These are phyloP conservation scores for Erythrophleum fordii DNA, from an alignment of 306 rosid species.

Conservation along the genomic window DNA sequence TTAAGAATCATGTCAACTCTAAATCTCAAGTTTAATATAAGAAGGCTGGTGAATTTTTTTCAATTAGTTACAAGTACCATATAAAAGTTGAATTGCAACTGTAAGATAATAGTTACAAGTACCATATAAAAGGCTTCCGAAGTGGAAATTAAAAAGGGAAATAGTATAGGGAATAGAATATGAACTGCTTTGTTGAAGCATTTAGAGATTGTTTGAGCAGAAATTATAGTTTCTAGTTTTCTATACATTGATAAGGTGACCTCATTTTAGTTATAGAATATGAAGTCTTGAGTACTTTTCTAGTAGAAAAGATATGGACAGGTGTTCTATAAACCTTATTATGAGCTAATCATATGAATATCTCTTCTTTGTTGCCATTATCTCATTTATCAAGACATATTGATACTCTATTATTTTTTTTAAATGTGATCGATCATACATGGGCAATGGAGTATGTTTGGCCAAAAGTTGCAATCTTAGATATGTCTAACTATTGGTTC, in stretches of 20 bases:
- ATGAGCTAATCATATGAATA: neutral
- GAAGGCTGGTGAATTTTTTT: too few species aligned
- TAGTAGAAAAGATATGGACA: neutral
- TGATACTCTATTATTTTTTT: neutral
- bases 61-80: too few species aligned
- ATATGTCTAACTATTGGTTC: constrained; percentile 36
- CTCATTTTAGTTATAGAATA: constrained; percentile 15
- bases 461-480: constrained; percentile 13
- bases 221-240: constrained; percentile 19
- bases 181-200: neutral
- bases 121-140: constrained; percentile 3
- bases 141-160: constrained; percentile 1
- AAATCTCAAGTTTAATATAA: too few species aligned
- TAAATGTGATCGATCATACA: neutral
- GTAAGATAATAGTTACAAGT: neutral
- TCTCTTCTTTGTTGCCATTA: constrained; percentile 24
- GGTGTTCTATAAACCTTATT: constrained; percentile 23
- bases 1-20: too few species aligned
- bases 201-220: neutral
- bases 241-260: neutral
- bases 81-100: too few species aligned
- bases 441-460: neutral
- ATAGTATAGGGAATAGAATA: neutral
- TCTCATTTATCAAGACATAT: neutral
- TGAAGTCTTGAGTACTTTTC: constrained; percentile 13